Evolutionary conservation across 768 basidiomycete genomes (phyloP).

Genomic region (Daedaleopsis nitida): DNA sequence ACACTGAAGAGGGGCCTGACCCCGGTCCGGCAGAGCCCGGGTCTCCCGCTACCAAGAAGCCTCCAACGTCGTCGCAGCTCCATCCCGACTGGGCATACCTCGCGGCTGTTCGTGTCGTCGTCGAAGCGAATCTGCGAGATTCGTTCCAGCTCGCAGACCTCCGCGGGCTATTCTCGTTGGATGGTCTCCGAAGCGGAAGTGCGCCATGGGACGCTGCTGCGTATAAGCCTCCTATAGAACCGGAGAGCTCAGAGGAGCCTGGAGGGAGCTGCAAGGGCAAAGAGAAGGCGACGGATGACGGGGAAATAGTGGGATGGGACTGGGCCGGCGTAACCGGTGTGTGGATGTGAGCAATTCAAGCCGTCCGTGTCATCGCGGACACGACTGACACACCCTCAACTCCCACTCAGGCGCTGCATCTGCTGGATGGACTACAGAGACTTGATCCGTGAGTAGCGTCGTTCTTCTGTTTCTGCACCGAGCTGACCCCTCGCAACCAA

Average conservation of each 20-base stretch:
- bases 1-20: background rate
- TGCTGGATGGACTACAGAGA: constrained; percentile 64
- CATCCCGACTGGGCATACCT: constrained; percentile 53
- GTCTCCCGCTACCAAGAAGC: too few species aligned
- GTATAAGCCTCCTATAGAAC: background rate
- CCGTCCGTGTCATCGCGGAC: background rate
- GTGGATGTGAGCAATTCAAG: constrained; percentile 46
- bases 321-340: constrained; percentile 59
- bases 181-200: constrained; percentile 29
- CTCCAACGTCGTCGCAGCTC: constrained; percentile 26
- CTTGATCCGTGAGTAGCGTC: constrained; percentile 44
- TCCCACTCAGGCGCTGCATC: constrained; percentile 46
- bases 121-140: constrained; percentile 54
- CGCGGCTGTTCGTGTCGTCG: constrained; percentile 49
- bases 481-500: constrained; percentile 12
- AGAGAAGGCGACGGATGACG: constrained; percentile 10
- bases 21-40: background rate
- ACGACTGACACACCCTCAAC: background rate
- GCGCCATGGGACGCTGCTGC: constrained; percentile 25
- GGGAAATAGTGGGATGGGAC: constrained; percentile 49
- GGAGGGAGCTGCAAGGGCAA: constrained; percentile 10
- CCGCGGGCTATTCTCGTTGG: constrained; percentile 29
- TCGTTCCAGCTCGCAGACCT: constrained; percentile 27
- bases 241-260: background rate
- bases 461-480: background rate